Base-by-base conservation (phyloP, 805 yeast genomes). In the Cyberlindnera suaveolens region DNA sequence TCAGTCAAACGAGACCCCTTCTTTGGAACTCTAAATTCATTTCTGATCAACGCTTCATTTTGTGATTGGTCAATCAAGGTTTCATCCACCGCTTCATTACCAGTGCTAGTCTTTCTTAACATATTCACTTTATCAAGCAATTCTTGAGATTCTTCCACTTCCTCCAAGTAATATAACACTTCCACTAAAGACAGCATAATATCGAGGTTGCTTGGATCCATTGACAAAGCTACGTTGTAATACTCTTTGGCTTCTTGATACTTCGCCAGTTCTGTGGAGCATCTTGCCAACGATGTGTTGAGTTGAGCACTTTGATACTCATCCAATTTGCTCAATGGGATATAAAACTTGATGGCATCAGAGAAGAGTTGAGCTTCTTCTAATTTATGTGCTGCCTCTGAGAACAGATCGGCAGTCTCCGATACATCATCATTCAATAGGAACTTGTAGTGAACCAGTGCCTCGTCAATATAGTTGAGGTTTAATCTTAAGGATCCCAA, bases 121-220 rank as follows among this genome's bases (percentile, higher is more conserved):
- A 14, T 5, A 10, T 63, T 67, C 0, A 82, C 84, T 47, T 80
- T 83, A 17, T 66, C 66, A 41, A 82, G 64, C 18, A 84, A 61
- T 18, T 61, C 54, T 19, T 74, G 71, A 10, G 88, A 81, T n/a
- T 70, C 70, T 10, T 74, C 80, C 23, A 70, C 67, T 36, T 81
- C 80, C 14, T 80, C 83, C 13, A 80, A 60, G 54, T 80, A 79
- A 50, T 82, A 86, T 46, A 80, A 76, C 1, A 88, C 78, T 63
- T 93, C 98, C 0, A 93, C 95, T 20, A 93, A 67, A 0, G 85
- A 82, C 26, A 90, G 71, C 53, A 84, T 79, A 10, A 82, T 76
- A 47, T 89, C 96, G 29, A 85, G 64, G 52, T 87, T 80, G 9
- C 71, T 70, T 0, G 87, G 84, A 9, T 78, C 80, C 32, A 62